Evolutionary conservation across 2,329 filamentous ascomycete species (phyloP).

Genomic region (Cryoendolithus antarcticus): DNA sequence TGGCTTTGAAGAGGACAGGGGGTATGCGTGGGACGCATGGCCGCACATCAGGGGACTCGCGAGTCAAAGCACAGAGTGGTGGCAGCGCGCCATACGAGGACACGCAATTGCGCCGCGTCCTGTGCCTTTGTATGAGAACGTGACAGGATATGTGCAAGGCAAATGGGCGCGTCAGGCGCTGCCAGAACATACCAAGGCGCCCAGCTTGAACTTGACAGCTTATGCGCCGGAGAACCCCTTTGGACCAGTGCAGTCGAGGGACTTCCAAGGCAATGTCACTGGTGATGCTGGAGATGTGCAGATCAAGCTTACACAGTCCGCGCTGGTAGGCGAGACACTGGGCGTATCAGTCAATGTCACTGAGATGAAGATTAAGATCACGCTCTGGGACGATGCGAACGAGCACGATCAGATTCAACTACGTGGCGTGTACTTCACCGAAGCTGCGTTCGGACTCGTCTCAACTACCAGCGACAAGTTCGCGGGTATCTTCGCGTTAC

Average conservation of each 20-base stretch:
- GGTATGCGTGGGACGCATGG: conserved; percentile 67
- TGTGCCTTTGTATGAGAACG: conserved; percentile 61
- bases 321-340: conserved; percentile 22
- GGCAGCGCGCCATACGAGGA: conserved; percentile 19
- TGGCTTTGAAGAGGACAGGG: conserved; percentile 62
- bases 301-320: conserved; percentile 51
- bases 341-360: conserved; percentile 42
- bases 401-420: conserved; percentile 54
- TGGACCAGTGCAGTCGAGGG: conserved; percentile 34
- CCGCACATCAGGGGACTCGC: conserved; percentile 53
- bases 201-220: conserved; percentile 35
- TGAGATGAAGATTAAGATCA: conserved; percentile 57
- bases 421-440: conserved; percentile 75
- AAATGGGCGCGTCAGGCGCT: conserved; percentile 55
- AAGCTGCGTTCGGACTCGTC: conserved; percentile 66
- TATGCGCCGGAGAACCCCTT: conserved; percentile 57
- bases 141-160: conserved; percentile 63
- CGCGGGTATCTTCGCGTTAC: conserved; percentile 77
- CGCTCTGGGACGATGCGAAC: conserved; percentile 62
- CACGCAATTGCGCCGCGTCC: conserved; percentile 27
- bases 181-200: conserved; percentile 34
- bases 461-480: conserved; percentile 88
- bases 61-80: conserved; percentile 38
- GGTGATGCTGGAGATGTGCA: conserved; percentile 57
- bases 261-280: conserved; percentile 70